phyloP scores from a whole-genome alignment of 2,329 filamentous ascomycete species.

The Aspergillus sp. region DNA sequence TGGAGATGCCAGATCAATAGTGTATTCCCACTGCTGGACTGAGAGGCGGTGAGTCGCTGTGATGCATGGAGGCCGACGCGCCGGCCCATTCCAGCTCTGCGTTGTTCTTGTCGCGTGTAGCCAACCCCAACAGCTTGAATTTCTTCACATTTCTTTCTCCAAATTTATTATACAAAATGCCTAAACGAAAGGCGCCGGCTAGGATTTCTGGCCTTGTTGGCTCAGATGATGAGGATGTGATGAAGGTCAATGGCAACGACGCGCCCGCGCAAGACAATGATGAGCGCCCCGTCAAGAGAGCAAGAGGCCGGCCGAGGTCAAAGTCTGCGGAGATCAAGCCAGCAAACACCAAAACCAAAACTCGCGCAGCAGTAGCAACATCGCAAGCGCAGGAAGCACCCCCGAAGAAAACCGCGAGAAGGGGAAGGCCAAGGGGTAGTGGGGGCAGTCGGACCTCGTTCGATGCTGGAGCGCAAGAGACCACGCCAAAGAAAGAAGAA shows the following conservation, averaged over 20 bases:
- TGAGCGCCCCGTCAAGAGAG: constrained; percentile 33
- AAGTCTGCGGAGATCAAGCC: constrained; percentile 39
- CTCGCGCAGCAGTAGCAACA: constrained; percentile 14
- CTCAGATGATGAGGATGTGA: constrained; percentile 42
- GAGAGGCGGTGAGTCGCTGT: constrained; percentile 19
- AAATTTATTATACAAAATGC: constrained; percentile 19
- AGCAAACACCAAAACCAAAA: constrained; percentile 23
- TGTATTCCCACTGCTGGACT: constrained; percentile 7
- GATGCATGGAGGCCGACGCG: constrained; percentile 5
- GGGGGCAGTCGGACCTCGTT: constrained; percentile 20
- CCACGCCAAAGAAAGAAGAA: constrained; percentile 38
- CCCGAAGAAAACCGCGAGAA: constrained; percentile 15
- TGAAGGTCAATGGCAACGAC: constrained; percentile 25
- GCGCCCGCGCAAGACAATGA: constrained; percentile 23
- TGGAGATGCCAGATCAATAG: not conserved
- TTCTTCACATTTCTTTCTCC: not conserved
- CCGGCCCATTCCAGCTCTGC: not conserved
- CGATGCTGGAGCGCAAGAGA: constrained; percentile 18
- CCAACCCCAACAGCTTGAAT: not conserved
- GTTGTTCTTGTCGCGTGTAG: not conserved
- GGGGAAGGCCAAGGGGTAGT: constrained; percentile 29
- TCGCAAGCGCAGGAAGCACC: constrained; percentile 14
- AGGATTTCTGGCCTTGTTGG: constrained; percentile 44
- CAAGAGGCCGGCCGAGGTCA: constrained; percentile 32
- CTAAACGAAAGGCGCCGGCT: constrained; percentile 37